A percentile compares a stretch with the other conserved stretches of the same genome.
Evolutionary conservation across 164 flowering plant species (phyloP).

Genomic region (Magnolia kwangsiensis): DNA sequence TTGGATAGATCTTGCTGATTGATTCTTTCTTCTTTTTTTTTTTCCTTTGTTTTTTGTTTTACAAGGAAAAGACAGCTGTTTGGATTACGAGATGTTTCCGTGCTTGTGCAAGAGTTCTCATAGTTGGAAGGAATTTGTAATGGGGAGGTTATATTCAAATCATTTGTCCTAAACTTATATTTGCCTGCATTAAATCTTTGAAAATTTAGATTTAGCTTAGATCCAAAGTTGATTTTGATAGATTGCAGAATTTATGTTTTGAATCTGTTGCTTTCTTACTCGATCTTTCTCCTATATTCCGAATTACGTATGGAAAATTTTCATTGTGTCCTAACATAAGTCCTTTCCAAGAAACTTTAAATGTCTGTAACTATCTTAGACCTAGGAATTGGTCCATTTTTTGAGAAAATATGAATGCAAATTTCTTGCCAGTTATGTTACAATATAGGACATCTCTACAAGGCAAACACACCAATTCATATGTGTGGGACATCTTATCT

Average conservation of each 20-base stretch:
- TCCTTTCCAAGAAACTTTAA: too few species aligned
- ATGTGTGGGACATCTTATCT: too few species aligned
- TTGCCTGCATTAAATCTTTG: not conserved
- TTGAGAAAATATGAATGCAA: too few species aligned
- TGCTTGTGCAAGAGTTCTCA: not conserved
- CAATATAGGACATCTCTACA: too few species aligned
- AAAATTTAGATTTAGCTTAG: not conserved
- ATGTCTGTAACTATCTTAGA: too few species aligned
- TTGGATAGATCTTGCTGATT: not conserved
- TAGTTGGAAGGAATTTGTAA: not conserved
- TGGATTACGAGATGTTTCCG: not conserved
- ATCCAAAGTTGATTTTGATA: too few species aligned
- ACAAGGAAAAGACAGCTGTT: not conserved
- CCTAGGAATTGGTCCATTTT: too few species aligned
- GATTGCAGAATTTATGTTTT: too few species aligned
- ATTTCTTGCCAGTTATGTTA: too few species aligned
- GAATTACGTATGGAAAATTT: not conserved
- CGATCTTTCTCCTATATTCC: not conserved
- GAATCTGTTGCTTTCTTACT: too few species aligned
- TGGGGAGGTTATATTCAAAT: slow-evolving; percentile 3
- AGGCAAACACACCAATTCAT: too few species aligned
- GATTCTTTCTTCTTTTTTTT: not conserved
- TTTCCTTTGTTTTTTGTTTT: not conserved
- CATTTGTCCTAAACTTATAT: not conserved
- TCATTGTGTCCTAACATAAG: too few species aligned